Evolutionary conservation across 2,329 filamentous ascomycete species (phyloP), one percentile per base, ranked within the genome.

Genomic region (Simplicillium aogashimaense): DNA sequence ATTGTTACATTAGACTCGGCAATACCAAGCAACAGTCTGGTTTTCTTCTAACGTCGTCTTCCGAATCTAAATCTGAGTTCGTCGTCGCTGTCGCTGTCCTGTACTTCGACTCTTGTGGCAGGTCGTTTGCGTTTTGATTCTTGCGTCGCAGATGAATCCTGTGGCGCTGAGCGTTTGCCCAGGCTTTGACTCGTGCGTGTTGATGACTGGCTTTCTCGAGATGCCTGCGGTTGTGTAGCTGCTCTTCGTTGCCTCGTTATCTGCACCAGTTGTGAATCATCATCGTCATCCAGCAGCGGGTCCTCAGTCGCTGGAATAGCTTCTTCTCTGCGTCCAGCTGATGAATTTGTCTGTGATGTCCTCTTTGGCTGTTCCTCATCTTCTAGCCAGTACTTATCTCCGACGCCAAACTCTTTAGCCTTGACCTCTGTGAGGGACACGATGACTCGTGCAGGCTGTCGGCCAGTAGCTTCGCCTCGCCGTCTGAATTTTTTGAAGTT

Each of bases 401-500:
- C 82, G 18, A 88, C 74, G 2, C 84, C 84, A 52, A 81, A 83
- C 30, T 78, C 76, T 50, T 85, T 86, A 37, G 72, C 72, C 52
- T 76, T 78, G 16, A 80, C 83, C 56, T 86, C 80, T 47, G 85
- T 78, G 4, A 94, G 63, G 0, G 72, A 64, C 4, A 95, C 76
- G 31, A 94, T 83, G 29, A 84, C 64, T 40, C 64, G 65, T 20
- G 64, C 58, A 2, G 61, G 57, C 3, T 62, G 57, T 13, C 70
- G 57, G 6, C 70, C 64, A 2, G 52, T 46, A 6, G 48, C 48
- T 15, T 73, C 73, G 17, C 76, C 80, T 39, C 76, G 69, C 40
- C 69, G 70, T 16, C 72, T 70, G 54, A 98, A 98, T 51, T 78
- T 84, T 59, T 98, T 98, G 66, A 95, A 98, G 55, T 98, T 97